Evolutionary conservation across 176 grass and related monocot species (phyloP).

Genomic region (Phoenix roebelenii): DNA sequence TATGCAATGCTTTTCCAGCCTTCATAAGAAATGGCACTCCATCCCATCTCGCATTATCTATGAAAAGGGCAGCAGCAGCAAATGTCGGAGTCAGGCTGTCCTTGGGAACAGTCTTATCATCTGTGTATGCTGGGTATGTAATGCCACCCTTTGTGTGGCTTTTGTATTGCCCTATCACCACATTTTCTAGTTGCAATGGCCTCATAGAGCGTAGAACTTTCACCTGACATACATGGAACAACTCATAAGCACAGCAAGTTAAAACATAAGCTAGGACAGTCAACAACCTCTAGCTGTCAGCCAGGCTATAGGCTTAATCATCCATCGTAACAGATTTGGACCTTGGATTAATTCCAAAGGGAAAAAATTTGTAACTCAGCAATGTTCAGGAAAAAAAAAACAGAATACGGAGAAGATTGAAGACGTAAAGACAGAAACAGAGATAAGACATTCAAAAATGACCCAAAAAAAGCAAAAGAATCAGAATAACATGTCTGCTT

Average conservation of each 20-base stretch:
- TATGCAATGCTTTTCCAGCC: conserved; percentile 69
- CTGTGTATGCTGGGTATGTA: conserved; percentile 63
- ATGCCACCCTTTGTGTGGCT: conserved; percentile 64
- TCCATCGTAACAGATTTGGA: too few species aligned
- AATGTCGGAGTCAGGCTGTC: conserved; percentile 81
- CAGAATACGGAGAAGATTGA: neutral
- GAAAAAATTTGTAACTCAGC: neutral
- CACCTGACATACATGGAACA: conserved; percentile 38
- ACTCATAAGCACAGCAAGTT: too few species aligned
- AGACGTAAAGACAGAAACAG: too few species aligned
- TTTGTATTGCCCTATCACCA: conserved; percentile 78
- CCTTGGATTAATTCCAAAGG: neutral
- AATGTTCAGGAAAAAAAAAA: neutral
- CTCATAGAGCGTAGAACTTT: conserved; percentile 93
- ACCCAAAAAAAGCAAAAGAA: too few species aligned
- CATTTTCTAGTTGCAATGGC: conserved; percentile 67
- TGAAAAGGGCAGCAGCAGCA: conserved; percentile 80
- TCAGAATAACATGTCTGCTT: too few species aligned
- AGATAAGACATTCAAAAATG: too few species aligned
- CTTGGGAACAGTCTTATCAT: conserved; percentile 80
- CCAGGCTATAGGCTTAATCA: too few species aligned
- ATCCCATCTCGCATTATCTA: conserved; percentile 95
- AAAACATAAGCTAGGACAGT: too few species aligned
- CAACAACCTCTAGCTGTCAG: too few species aligned
- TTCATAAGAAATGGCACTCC: conserved; percentile 99